Conservation (phyloP, 2,329 filamentous ascomycete genomes). For the Coleophoma eucalyptorum region DNA sequence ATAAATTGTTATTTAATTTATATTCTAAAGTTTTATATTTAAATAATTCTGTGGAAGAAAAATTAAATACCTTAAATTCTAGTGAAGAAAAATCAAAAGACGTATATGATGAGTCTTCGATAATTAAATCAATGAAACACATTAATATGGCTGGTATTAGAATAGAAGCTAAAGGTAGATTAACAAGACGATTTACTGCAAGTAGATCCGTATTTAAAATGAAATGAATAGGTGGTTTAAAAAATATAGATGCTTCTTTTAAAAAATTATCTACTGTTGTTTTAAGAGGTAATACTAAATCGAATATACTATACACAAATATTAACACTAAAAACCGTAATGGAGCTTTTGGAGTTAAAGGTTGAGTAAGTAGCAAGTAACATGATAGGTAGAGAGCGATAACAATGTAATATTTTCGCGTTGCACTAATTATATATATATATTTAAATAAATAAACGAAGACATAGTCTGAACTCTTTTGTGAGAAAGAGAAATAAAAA, state of each 20-base stretch:
- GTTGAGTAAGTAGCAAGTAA: no score
- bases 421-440: no score
- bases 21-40: no score
- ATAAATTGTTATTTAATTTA: conserved; percentile 21
- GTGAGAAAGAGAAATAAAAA: no score
- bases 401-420: no score
- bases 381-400: no score
- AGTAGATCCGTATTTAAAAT: conserved; percentile 27
- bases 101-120: conserved; percentile 13
- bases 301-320: conserved; percentile 28
- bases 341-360: no score
- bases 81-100: conserved; percentile 14
- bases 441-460: no score
- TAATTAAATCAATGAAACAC: conserved; percentile 29
- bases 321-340: conserved; percentile 25
- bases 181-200: conserved; percentile 27
- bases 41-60: no score
- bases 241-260: conserved; percentile 29
- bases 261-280: conserved; percentile 26
- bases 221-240: conserved; percentile 30
- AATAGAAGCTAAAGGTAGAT: conserved; percentile 31
- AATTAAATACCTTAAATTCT: no score
- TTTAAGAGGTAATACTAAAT: conserved; percentile 25
- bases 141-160: conserved; percentile 26
- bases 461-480: no score